phyloP scores from a whole-genome alignment of 73 alveolate genomes.

The Paramecium sexaurelia region DNA sequence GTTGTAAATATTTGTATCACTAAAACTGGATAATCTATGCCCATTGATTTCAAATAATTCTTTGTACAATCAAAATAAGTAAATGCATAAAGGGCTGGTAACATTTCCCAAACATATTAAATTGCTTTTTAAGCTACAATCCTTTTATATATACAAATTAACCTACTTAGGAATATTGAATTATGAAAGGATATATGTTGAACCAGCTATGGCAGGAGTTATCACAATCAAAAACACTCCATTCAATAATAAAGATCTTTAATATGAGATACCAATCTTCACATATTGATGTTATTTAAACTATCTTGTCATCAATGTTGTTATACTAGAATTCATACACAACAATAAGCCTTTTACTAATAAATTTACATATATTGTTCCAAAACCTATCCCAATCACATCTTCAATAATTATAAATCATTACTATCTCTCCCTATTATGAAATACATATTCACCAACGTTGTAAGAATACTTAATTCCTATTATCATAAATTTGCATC shows the following conservation, averaged over 20 bases:
- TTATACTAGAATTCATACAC: not conserved
- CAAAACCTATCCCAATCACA: conserved; percentile 27
- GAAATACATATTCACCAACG: conserved; percentile 1
- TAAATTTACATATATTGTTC: conserved; percentile 4
- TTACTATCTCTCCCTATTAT: not conserved
- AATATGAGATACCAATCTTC: not conserved
- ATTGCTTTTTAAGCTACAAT: not conserved
- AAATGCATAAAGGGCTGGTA: conserved; percentile 12
- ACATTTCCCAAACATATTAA: conserved; percentile 14
- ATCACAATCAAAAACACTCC: not conserved
- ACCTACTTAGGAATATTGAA: not conserved
- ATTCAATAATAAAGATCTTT: not conserved
- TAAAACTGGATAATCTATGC: not conserved
- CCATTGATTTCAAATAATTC: not conserved
- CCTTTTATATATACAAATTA: not conserved
- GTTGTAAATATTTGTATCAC: not conserved
- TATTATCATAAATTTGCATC: not conserved
- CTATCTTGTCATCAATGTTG: not conserved
- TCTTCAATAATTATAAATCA: not conserved
- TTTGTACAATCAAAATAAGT: not conserved
- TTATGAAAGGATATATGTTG: not conserved
- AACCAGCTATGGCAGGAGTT: not conserved
- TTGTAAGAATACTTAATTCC: conserved; percentile 7
- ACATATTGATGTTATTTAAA: not conserved
- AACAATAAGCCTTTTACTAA: not conserved